Evolutionary conservation across 208 protist species (phyloP), one percentile per base, ranked within the genome.

Genomic region (Balamuthia mandrillaris): DNA sequence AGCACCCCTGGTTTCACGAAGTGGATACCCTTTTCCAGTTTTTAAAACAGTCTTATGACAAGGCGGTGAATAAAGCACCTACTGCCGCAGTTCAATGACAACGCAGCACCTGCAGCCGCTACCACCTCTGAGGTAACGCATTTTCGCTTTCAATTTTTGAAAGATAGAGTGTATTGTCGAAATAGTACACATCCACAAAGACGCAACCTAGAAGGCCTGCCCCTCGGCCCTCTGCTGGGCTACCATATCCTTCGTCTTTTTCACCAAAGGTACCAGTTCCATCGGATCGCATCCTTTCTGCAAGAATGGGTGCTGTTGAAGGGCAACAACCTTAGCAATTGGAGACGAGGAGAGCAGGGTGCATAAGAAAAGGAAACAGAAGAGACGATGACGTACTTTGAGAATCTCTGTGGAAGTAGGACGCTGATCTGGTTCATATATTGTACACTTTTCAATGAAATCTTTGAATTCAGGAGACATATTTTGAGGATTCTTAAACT

Each of bases 401-500:
- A 79, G 70, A 29, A 79, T 52, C 37, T 79, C 31, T 18, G 70
- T 79, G 7, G 70, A 79, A 21, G 21, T 29, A 9, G 70, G 70
- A 16, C 70, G 70, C 31, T 60, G 42, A 21, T 5, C 24, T 24
- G 70, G 70, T 39, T 79, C 70, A 39, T 60, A 60, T 29, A 60
- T 61, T 12, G 70, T 79, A 27, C 70, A 79, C 49, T 60, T 3
- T 37, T 79, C 70, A 47, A 79, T 79, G 42, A 79, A 79, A 37
- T 79, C 70, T 37, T 79, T 79, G 70, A 79, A 79, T n/a, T 79
- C 31, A 6, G 70, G 31, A 21, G 70, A 79, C 70, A 79, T 79
- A 16, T 39, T 47, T 24, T 79, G 45, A 37, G 70, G 70, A 3
- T 79, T n/a, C 70, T 79, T 79, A 47, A 79, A 79, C 49, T 39